Conservation (phyloP, 768 basidiomycete genomes). For the Sutorius australiensis region DNA sequence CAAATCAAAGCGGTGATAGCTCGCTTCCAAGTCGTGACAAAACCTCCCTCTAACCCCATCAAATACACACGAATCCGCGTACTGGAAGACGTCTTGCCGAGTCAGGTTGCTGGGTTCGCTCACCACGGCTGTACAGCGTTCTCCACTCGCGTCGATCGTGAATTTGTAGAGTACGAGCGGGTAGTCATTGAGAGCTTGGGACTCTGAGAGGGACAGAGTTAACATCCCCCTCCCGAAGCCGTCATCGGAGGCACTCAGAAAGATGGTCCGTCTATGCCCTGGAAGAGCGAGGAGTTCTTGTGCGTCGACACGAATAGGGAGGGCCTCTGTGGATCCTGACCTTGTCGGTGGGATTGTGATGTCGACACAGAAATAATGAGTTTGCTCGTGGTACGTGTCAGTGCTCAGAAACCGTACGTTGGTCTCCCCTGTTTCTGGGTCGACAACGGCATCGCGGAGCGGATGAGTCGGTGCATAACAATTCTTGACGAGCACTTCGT, state of each 20-base stretch:
- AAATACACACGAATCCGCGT: conserved; percentile 4
- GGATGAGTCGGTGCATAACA: conserved; percentile 4
- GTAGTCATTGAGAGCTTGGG: neutral
- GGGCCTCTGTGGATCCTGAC: neutral
- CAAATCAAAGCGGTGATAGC: conserved; percentile 4
- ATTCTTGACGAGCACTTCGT: conserved; percentile 11
- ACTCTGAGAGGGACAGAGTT: conserved; percentile 3
- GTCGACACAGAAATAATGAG: conserved; percentile 14
- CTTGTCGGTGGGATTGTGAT: conserved; percentile 8
- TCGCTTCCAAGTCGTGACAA: conserved; percentile 4
- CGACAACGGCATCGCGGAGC: conserved; percentile 14
- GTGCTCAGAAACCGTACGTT: conserved; percentile 12
- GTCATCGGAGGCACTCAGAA: conserved; percentile 11
- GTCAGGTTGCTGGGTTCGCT: conserved; percentile 12
- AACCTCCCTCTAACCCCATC: conserved; percentile 21
- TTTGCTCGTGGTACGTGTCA: neutral
- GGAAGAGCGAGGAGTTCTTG: conserved; percentile 20
- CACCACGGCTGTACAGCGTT: conserved; percentile 7
- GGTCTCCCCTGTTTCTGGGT: conserved; percentile 10
- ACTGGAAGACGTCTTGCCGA: conserved; percentile 5
- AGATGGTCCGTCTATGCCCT: conserved; percentile 1
- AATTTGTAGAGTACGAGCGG: conserved; percentile 15
- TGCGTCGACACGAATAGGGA: conserved; percentile 10
- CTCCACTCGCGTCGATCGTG: conserved; percentile 18
- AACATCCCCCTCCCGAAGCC: conserved; percentile 16